A percentile compares a stretch with the other conserved stretches of the same genome.
Conservation (phyloP, 148 eudicot genomes). For the Cornus suecica region DNA sequence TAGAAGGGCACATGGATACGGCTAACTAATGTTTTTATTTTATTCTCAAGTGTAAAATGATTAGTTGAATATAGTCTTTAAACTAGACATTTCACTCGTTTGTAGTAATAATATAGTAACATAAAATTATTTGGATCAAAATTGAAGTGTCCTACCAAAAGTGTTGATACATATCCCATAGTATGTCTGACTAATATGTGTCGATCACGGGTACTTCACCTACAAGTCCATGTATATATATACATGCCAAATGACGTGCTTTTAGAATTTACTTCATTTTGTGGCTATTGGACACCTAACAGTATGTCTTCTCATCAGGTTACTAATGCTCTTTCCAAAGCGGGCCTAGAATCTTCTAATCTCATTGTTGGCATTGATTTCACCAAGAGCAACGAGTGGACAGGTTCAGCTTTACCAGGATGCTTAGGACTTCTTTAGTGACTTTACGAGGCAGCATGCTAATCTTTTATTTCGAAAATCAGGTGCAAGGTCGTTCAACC, state of each 20-base stretch:
- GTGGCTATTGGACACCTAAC: neutral
- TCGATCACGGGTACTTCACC: no score
- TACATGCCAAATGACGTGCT: neutral
- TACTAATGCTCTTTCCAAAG: constrained; percentile 56
- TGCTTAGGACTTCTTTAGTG: neutral
- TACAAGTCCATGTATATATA: no score
- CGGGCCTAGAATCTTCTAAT: constrained; percentile 86
- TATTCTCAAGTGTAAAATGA: no score
- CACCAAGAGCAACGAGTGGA: constrained; percentile 97
- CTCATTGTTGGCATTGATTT: constrained; percentile 85
- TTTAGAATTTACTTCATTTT: neutral
- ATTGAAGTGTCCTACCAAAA: no score
- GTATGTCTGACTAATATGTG: no score
- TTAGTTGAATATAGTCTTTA: no score
- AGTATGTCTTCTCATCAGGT: constrained; percentile 37
- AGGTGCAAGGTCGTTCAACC: constrained; percentile 68
- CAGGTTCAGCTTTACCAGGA: constrained; percentile 33
- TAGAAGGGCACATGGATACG: no score
- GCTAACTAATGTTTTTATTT: no score
- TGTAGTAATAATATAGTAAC: no score
- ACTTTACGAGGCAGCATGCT: neutral
- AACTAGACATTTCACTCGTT: no score
- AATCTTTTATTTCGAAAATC: constrained; percentile 9
- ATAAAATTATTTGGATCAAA: no score
- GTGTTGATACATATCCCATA: no score